Conservation (phyloP, 306 rosid species). For the Abrus pulchellus region DNA sequence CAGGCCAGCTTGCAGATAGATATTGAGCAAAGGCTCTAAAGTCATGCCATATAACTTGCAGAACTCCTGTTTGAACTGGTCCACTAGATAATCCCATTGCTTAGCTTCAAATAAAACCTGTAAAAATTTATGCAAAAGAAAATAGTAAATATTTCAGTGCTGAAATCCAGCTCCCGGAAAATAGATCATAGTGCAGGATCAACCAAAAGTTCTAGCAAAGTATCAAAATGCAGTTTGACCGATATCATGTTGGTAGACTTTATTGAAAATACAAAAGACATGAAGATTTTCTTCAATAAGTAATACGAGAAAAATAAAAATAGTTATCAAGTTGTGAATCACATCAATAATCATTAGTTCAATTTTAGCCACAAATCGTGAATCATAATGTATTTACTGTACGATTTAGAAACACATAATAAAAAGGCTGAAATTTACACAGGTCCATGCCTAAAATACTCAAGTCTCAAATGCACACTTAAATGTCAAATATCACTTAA, state of each 20-base stretch:
- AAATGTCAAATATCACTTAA: background rate
- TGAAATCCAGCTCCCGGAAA: constrained; percentile 39
- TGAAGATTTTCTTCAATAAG: constrained; percentile 13
- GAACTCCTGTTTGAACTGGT: constrained; percentile 93
- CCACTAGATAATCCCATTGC: constrained; percentile 93
- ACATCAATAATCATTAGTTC: background rate
- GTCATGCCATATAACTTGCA: constrained; percentile 99
- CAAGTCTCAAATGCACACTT: background rate
- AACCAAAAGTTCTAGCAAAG: constrained; percentile 28
- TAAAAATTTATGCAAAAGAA: constrained; percentile 42
- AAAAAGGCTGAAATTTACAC: background rate
- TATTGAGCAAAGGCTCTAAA: constrained; percentile 87
- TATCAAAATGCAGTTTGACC: constrained; percentile 35
- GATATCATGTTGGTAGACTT: constrained; percentile 9
- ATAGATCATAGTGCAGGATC: constrained; percentile 7
- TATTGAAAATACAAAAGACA: constrained; percentile 10
- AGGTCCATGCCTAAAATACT: constrained; percentile 6
- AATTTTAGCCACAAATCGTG: constrained; percentile 31
- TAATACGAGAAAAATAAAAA: constrained; percentile 2
- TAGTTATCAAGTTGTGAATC: background rate
- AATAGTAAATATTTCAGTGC: constrained; percentile 38
- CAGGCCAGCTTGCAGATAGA: constrained; percentile 95
- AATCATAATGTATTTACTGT: background rate
- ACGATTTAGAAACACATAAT: background rate
- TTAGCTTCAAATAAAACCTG: constrained; percentile 92